Base-by-base conservation (phyloP, 176 grass and related monocot species). In the Alloteropsis semialata region DNA sequence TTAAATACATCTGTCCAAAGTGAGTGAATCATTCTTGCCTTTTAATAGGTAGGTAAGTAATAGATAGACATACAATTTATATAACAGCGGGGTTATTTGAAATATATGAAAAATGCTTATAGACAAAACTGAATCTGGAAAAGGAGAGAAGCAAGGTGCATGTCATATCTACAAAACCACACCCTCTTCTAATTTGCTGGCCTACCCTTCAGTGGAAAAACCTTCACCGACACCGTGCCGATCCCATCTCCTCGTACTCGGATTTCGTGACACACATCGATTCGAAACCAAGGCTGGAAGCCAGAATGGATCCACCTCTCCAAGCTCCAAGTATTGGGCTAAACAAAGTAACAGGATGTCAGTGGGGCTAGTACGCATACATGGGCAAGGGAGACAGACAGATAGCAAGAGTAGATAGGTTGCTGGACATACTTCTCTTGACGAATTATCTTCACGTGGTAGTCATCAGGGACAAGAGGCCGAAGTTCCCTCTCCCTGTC, bases 211-310 rank as follows among this genome's bases (percentile, higher is more conserved):
- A 94, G 67, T 90, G 96, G 41, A 93, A 91, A 81, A 98, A 98
- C n/a, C 92, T 94, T 24, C 89, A 84, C 38, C 91, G 96, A 56
- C 92, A 93, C 41, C 92, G 82, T 18, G 85, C 44, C 37, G 96
- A 93, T 64, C 96, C 96, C 83, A 98, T 86, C 82, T 98, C 96
- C 84, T 98, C 96, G 10, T 98, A 98, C 81, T 98, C 96, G 11
- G 82, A 77, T 76, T 95, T 98, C 0, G 91, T 95, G 28, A 92
- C 63, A 12, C 92, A 95, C 92, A 98, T 92, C 51, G 89, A 95
- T 81, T 87, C 80, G 8, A 93, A 98, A 79, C 95, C 92, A 68
- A 90, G 96, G 57, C 91, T 90, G 33, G 92, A 90, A 4, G 90
- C 92, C 74, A 98, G 78, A 43, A 98, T 39, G 28, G 96, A 98